A percentile compares a stretch with the other conserved stretches of the same genome.
Conservation (phyloP, 495 filamentous ascomycete species). For the Lineolata rhizophorae region DNA sequence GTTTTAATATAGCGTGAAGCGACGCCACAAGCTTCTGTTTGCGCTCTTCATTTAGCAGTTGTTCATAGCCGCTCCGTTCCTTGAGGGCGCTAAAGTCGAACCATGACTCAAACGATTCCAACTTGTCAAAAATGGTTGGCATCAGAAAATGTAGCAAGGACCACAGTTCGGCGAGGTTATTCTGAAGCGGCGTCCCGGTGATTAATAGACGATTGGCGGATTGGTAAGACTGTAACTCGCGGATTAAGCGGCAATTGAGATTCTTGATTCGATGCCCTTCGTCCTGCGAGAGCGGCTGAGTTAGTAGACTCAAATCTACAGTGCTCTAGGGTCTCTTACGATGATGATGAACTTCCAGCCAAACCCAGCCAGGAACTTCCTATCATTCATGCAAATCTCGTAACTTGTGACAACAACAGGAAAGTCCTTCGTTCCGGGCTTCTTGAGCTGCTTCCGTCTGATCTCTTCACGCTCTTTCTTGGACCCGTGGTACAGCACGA, state of each 20-base stretch:
- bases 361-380: constrained; percentile 53
- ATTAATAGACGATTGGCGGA: constrained; percentile 82
- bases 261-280: constrained; percentile 97
- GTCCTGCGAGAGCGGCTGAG: constrained; percentile 29
- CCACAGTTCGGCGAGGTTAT: constrained; percentile 90
- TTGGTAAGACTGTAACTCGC: constrained; percentile 64
- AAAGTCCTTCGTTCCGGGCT: constrained; percentile 44
- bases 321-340: no score
- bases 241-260: constrained; percentile 77
- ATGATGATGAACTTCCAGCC: constrained; percentile 96
- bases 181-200: constrained; percentile 87
- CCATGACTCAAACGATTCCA: constrained; percentile 78
- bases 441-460: constrained; percentile 35
- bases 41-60: constrained; percentile 53
- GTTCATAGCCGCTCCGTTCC: constrained; percentile 43
- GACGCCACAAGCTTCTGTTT: constrained; percentile 70
- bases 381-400: constrained; percentile 85
- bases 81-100: constrained; percentile 87
- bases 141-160: constrained; percentile 85
- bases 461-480: constrained; percentile 54
- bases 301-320: no score
- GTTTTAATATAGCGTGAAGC: constrained; percentile 81
- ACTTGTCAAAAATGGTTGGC: constrained; percentile 75
- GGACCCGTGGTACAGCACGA: constrained; percentile 72
- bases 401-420: constrained; percentile 86